These are phyloP conservation scores for Phytophthora foliorum DNA, from an alignment of 352 stramenopile genomes.

Conservation along the genomic window DNA sequence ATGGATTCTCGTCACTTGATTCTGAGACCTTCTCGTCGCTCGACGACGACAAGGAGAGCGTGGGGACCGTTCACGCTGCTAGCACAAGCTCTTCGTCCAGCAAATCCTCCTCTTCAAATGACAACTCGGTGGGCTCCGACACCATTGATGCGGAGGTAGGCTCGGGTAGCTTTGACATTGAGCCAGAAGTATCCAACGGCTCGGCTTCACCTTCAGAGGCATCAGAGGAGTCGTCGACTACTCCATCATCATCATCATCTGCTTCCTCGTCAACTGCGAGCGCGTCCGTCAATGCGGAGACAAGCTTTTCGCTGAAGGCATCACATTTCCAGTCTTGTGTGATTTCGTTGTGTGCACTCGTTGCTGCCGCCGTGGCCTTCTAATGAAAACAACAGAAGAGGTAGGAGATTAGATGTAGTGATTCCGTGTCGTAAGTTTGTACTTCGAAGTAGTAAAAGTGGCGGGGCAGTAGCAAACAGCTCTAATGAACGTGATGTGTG, in stretches of 20 bases:
- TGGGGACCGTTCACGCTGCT: constrained; percentile 21
- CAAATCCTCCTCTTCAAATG: constrained; percentile 4
- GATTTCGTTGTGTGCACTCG: neutral
- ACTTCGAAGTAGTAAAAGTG: neutral
- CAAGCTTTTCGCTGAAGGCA: constrained; percentile 2
- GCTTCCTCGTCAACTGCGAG: constrained; percentile 15
- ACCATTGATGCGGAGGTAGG: constrained; percentile 8
- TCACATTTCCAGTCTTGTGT: constrained; percentile 3
- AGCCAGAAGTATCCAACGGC: constrained; percentile 10
- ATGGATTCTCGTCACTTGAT: constrained; percentile 9
- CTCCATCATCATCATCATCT: constrained; percentile 2
- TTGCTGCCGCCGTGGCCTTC: neutral
- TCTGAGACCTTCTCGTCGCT: constrained; percentile 15
- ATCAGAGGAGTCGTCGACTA: neutral
- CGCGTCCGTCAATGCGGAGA: constrained; percentile 19
- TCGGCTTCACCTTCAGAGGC: constrained; percentile 15
- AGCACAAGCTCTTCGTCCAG: constrained; percentile 6
- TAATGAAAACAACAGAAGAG: neutral
- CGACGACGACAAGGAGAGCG: constrained; percentile 5
- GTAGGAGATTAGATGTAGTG: neutral
- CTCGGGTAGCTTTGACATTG: constrained; percentile 11
- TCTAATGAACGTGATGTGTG: neutral
- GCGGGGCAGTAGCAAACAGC: neutral
- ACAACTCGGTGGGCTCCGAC: neutral
- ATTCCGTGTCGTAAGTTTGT: neutral